These are phyloP conservation scores for Paratinospora sagittata DNA, from an alignment of 164 flowering plant species.

Conservation along the genomic window DNA sequence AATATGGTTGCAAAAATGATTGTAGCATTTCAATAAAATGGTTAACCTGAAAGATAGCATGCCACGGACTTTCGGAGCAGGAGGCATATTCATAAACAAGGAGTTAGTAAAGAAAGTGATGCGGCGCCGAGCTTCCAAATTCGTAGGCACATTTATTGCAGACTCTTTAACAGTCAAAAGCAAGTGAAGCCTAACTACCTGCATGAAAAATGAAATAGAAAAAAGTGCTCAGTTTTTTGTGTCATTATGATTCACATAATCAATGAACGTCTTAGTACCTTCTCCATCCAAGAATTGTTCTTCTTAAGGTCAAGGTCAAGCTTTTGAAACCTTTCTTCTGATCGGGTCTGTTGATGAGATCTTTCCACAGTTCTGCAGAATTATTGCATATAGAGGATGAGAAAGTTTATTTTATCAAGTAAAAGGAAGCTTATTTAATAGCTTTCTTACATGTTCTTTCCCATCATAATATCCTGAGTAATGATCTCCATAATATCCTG, in stretches of 20 bases:
- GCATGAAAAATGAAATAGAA: constrained; percentile 7
- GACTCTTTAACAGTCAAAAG: constrained; percentile 95
- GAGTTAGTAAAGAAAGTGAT: constrained; percentile 97
- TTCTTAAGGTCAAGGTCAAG: constrained; percentile 39
- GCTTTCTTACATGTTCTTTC: constrained; percentile 59
- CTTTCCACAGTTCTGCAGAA: constrained; percentile 45
- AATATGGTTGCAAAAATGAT: background rate
- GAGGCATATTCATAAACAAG: constrained; percentile 91
- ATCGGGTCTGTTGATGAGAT: constrained; percentile 21
- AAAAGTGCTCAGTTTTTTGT: background rate
- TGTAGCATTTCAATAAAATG: background rate
- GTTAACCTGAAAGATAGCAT: constrained; percentile 94
- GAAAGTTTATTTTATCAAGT: background rate
- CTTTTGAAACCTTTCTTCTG: constrained; percentile 59
- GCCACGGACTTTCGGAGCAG: constrained; percentile 86
- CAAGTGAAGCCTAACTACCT: constrained; percentile 83
- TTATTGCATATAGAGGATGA: constrained; percentile 1
- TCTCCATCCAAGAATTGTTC: constrained; percentile 63
- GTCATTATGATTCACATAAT: background rate
- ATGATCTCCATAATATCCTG: constrained; percentile 95
- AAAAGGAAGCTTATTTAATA: background rate
- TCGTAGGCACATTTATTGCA: constrained; percentile 92
- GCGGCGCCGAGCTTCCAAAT: constrained; percentile 94
- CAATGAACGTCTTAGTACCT: constrained; percentile 37
- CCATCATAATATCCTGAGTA: constrained; percentile 71